Evolutionary conservation across 2,329 filamentous ascomycete species (phyloP), one percentile per base, ranked within the genome.

Genomic region (Immersiporthe knoxdaviesiana): DNA sequence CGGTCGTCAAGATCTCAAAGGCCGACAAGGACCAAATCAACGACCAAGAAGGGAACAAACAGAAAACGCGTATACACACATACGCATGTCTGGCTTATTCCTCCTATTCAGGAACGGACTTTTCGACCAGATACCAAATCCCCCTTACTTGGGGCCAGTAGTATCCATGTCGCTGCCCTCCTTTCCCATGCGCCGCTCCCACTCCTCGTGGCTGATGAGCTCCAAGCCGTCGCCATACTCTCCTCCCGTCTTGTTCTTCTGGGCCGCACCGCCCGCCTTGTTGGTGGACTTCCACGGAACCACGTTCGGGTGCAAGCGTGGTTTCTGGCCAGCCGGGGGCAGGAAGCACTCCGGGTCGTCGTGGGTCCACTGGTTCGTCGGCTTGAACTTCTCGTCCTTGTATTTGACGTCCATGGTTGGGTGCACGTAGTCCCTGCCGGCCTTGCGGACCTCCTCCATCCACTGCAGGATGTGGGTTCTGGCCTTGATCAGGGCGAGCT

Each of bases 401-500:
- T 67, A 73, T 0, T 66, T 69, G 21, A 82, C 75, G 1, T 75
- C 69, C 52, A 83, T 76, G 11, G 75, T 72, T 0, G 81, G 80
- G 70, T 87, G 86, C 64, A 74, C 72, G 69, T 82, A 85, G 6
- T 70, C 71, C 0, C 75, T 68, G 3, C 70, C 73, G 1, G 76
- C 72, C 2, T 79, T 75, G 6, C 86, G 84, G 16, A 91, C 84
- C 50, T 86, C 80, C 63, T 88, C 80, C 47, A 94, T 81, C 84
- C 90, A 94, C 52, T 80, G 77, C 2, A 93, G 77, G 35, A 92
- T 85, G 2, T 81, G 77, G 16, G 76, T 74, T 72, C 87, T 85
- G 0, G 86, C 84, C 14, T 76, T 77, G 16, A 90, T 81, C 65
- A 94, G 84, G 71, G 92, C 85, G 50, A 83, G 81, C 77, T 97